Evolutionary conservation across 441 rosid genomes (phyloP), one percentile per base, ranked within the genome.

Genomic region (Syzygium malaccense): DNA sequence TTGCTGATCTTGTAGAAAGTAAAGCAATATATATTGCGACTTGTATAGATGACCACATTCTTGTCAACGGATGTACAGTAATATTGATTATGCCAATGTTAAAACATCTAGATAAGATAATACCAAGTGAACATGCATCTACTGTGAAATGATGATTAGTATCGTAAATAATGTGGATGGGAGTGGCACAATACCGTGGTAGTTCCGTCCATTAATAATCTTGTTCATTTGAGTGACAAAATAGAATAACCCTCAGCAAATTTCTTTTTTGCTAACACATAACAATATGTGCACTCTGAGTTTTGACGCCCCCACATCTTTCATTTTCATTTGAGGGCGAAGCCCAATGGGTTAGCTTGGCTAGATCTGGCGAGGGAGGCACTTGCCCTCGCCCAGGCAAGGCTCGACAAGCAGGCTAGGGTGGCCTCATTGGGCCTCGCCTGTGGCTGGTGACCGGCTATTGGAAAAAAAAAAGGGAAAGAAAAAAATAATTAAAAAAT

Each of bases 391-490:
- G 0, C n/a, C 64, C 7, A 11, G 14, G 64, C 0, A 3, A 57
- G 62, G n/a, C 62, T 6, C 1, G 0, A 0, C 62, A 25, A 57
- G 62, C n/a, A 58, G 6, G 64, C 64, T 26, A 58, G 26, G 64
- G 64, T 5, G 14, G 64, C 30, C 15, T 26, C n/a, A 4, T 0
- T 0, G 0, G 7, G 7, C 14, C 64, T 58, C 26, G 64, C 64
- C n/a, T 1, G 8, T 41, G 45, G 8, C 8, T 41, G 8, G 45
- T 41, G 45, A 41, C 45, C 8, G 45, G 45, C 45, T 41, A 41
- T 41, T 41, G 45, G 64, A 58, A 14, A 26, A 58, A 58, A 57
- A 57, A 58, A 58, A 58, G 64, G 62, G 7, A 26, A 58, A 58
- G 6, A n/a, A 58, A 58, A 57, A 57, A 1, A 57, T 25, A 25